Evolutionary conservation across 2,329 filamentous ascomycete species (phyloP).

Genomic region (Pleurostoma richardsiae): DNA sequence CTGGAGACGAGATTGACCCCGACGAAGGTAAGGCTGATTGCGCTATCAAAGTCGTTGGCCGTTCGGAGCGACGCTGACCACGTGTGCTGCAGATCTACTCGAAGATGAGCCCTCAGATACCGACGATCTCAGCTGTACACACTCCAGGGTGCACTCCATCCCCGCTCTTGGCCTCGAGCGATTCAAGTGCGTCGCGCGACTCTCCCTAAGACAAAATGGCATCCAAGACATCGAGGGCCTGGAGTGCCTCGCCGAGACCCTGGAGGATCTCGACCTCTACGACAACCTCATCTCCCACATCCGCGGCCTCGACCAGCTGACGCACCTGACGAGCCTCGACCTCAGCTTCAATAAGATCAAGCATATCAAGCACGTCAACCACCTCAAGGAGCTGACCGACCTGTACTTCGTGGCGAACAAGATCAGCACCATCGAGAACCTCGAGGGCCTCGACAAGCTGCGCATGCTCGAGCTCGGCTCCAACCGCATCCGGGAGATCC

Average conservation of each 20-base stretch:
- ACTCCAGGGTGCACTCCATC: constrained; percentile 77
- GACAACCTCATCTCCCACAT: constrained; percentile 92
- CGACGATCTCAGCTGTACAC: constrained; percentile 84
- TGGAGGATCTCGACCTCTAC: constrained; percentile 89
- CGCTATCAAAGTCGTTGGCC: constrained; percentile 4
- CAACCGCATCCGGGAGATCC: constrained; percentile 84
- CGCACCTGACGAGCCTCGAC: constrained; percentile 73
- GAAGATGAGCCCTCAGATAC: constrained; percentile 55
- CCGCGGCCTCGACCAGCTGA: constrained; percentile 73
- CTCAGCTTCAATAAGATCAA: constrained; percentile 99
- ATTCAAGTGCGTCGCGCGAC: constrained; percentile 68
- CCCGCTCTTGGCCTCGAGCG: constrained; percentile 74
- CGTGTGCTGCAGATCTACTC: constrained; percentile 46
- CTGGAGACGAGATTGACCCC: constrained; percentile 70
- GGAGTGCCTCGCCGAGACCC: constrained; percentile 54
- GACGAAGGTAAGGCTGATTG: constrained; percentile 66
- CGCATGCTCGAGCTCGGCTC: constrained; percentile 86
- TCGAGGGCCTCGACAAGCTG: constrained; percentile 70
- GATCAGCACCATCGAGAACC: constrained; percentile 78
- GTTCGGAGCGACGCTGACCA: constrained; percentile 5
- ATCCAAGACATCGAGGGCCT: constrained; percentile 79
- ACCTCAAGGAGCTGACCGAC: constrained; percentile 73
- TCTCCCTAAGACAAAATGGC: constrained; percentile 90
- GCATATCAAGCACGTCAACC: constrained; percentile 84
- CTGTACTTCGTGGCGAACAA: constrained; percentile 94